Conservation (phyloP, 441 rosid species). For the Bocquillonia castaneifolia region DNA sequence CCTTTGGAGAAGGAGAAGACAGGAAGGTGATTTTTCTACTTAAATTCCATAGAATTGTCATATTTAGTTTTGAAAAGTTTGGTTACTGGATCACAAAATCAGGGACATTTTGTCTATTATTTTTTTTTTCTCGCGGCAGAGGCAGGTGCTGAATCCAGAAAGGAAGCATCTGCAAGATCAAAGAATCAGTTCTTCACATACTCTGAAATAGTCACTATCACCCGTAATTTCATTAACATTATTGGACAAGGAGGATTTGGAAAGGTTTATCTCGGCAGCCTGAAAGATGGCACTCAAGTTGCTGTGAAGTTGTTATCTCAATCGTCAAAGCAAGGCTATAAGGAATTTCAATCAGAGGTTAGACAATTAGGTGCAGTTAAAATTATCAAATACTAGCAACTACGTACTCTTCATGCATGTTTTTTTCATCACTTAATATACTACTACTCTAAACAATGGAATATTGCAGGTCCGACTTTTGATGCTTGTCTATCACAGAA, state of each 20-base stretch:
- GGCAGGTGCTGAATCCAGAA: too few relatives aligned
- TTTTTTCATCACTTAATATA: too few relatives aligned
- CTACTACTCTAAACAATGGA: too few relatives aligned
- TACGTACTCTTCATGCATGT: too few relatives aligned
- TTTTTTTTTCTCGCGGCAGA: too few relatives aligned
- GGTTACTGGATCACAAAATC: too few relatives aligned
- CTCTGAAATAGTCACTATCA: conserved; percentile 30
- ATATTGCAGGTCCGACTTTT: conserved; percentile 41
- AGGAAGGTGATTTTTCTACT: conserved; percentile 23
- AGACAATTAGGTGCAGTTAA: too few relatives aligned
- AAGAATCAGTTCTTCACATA: conserved; percentile 26
- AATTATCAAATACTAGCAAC: too few relatives aligned
- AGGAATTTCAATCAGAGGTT: conserved; percentile 32
- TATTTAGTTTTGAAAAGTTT: too few relatives aligned
- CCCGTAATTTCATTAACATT: conserved; percentile 29
- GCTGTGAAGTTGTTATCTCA: conserved; percentile 41
- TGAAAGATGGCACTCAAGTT: conserved; percentile 24
- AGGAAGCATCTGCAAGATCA: too few relatives aligned
- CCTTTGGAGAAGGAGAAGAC: conserved; percentile 32
- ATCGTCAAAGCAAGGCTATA: conserved; percentile 33
- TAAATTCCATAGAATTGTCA: too few relatives aligned
- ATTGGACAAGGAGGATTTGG: conserved; percentile 40
- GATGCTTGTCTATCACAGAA: conserved; percentile 51
- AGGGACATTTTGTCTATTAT: too few relatives aligned
- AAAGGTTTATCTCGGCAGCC: conserved; percentile 31